Conservation (phyloP, 805 yeast genomes). For the Metschnikowia gelsemii region DNA sequence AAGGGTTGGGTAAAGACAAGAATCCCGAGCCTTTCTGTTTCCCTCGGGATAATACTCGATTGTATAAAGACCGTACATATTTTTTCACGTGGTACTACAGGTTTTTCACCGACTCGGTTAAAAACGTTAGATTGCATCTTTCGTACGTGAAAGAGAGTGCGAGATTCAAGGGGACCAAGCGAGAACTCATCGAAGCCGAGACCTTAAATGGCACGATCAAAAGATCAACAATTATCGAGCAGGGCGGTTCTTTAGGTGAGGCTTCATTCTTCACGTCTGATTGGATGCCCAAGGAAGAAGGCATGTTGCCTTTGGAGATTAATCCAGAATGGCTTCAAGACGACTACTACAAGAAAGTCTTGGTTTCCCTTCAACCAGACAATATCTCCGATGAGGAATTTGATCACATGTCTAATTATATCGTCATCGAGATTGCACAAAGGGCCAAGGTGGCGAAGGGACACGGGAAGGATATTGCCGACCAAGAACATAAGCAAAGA, state of each 20-base stretch:
- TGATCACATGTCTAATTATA: conserved; percentile 45
- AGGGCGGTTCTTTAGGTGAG: conserved; percentile 35
- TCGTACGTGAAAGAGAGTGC: conserved; percentile 60
- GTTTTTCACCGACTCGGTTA: conserved; percentile 54
- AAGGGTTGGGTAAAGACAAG: conserved; percentile 57
- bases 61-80: conserved; percentile 62
- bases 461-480: conserved; percentile 43
- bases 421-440: conserved; percentile 47
- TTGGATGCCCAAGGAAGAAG: conserved; percentile 64
- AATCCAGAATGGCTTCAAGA: conserved; percentile 60
- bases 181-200: conserved; percentile 28
- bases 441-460: conserved; percentile 56
- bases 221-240: conserved; percentile 37
- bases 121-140: conserved; percentile 64
- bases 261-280: conserved; percentile 65
- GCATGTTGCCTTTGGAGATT: conserved; percentile 62
- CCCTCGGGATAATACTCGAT: conserved; percentile 60
- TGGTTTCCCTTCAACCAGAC: conserved; percentile 74
- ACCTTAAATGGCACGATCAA: conserved; percentile 12
- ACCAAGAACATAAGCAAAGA: conserved; percentile 32
- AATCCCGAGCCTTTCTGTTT: conserved; percentile 82
- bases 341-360: conserved; percentile 53
- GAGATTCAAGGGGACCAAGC: conserved; percentile 56
- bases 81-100: conserved; percentile 81
- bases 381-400: conserved; percentile 64